Evolutionary conservation across 148 eudicot genomes (phyloP).

Genomic region (Polygonum aviculare): DNA sequence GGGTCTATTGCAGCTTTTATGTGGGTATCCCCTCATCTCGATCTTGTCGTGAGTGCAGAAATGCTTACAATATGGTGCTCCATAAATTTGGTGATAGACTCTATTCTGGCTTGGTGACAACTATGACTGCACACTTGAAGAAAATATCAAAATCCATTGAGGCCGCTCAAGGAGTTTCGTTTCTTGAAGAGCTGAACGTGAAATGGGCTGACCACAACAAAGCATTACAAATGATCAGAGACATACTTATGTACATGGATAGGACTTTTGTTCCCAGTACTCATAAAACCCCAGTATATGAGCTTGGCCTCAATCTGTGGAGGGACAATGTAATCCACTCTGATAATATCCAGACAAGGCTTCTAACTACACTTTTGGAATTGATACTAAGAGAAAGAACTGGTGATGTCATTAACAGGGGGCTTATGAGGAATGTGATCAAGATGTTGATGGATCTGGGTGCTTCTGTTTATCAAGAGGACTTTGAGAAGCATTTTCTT

Average conservation of each 20-base stretch:
- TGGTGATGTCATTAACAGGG: conserved; percentile 76
- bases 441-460: conserved; percentile 78
- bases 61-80: conserved; percentile 90
- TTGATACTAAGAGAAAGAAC: conserved; percentile 54
- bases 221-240: conserved; percentile 80
- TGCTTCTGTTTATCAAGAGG: conserved; percentile 69
- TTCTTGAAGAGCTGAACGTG: conserved; percentile 68
- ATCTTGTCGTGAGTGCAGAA: conserved; percentile 26
- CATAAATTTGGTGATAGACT: conserved; percentile 76
- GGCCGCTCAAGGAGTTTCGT: conserved; percentile 61
- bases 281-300: conserved; percentile 71
- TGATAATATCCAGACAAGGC: conserved; percentile 53
- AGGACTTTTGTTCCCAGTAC: conserved; percentile 70
- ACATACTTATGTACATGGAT: conserved; percentile 88
- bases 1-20: not conserved
- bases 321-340: conserved; percentile 66
- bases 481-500: conserved; percentile 72
- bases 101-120: conserved; percentile 64
- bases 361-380: conserved; percentile 63
- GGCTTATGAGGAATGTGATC: conserved; percentile 63
- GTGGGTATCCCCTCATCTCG: not conserved
- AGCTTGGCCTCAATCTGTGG: conserved; percentile 81
- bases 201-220: conserved; percentile 83
- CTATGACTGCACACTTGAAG: conserved; percentile 66
- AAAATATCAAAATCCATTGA: conserved; percentile 56